Conservation (phyloP, 352 stramenopile genomes). For the Plasmopara viticola region DNA sequence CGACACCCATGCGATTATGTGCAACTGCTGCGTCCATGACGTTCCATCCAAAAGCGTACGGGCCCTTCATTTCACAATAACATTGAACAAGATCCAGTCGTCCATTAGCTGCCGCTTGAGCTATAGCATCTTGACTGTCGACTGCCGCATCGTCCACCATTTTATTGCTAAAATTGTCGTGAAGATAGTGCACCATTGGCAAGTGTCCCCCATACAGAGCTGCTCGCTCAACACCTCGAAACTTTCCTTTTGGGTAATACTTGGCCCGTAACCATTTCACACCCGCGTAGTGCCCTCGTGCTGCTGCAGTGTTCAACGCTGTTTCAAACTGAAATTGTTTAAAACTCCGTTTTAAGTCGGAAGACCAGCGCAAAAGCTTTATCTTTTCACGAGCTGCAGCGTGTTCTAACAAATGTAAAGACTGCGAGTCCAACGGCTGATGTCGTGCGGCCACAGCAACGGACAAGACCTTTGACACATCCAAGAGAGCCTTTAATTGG, state of each 20-base stretch:
- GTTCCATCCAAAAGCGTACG: slow-evolving; percentile 34
- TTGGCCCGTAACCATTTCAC: slow-evolving; percentile 25
- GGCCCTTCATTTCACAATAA: slow-evolving; percentile 35
- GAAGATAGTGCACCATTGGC: slow-evolving; percentile 28
- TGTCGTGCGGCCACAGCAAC: slow-evolving; percentile 22
- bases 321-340: slow-evolving; percentile 35
- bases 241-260: slow-evolving; percentile 32
- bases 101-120: slow-evolving; percentile 26
- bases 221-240: slow-evolving; percentile 29
- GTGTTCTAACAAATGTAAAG: slow-evolving; percentile 20
- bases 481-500: slow-evolving; percentile 24
- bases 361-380: slow-evolving; percentile 31
- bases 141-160: slow-evolving; percentile 29
- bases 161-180: slow-evolving; percentile 31
- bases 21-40: slow-evolving; percentile 41
- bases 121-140: slow-evolving; percentile 31
- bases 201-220: slow-evolving; percentile 32
- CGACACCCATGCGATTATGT: slow-evolving; percentile 34
- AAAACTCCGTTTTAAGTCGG: slow-evolving; percentile 30
- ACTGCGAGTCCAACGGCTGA: slow-evolving; percentile 10
- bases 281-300: slow-evolving; percentile 17
- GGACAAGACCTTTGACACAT: slow-evolving; percentile 29
- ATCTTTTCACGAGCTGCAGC: slow-evolving; percentile 22
- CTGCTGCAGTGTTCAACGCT: slow-evolving; percentile 23
- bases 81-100: slow-evolving; percentile 32